Base-by-base conservation (phyloP, 1,284 basidiomycete species). In the Ganoderma boninense region DNA sequence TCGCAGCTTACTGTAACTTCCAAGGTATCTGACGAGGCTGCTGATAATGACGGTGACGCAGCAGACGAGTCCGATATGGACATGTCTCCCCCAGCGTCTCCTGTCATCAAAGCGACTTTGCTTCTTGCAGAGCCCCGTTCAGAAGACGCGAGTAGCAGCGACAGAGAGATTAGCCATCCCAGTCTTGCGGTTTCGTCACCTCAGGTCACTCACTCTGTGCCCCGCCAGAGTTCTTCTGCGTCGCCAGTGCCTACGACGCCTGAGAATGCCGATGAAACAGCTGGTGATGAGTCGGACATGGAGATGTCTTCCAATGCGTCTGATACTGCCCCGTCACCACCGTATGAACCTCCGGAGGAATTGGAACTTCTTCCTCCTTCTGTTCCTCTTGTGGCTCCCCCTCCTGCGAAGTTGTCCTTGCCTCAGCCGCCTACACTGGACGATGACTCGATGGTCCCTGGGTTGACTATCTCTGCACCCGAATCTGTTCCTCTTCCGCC, bases 281-380 rank as follows among this genome's bases (percentile, higher is more conserved):
- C 44, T 2, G 68, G 61, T 13, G 69, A 72, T 65, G 75, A 71
- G 8, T 75, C 74, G 29, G 75, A 76, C 52, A 76, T 76, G 75
- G 75, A 76, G n/a, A 74, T 76, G 75, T 76, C 75, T 11, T 72
- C 71, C 4, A 65, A 68, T 56, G 61, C 69, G 14, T 73, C 75
- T 40, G 72, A 72, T 14, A 42, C 60, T 40, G 64, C 64, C 3
- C 38, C 66, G n/a, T 56, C 60, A 26, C 49, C 54, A 2, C 43
- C 54, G 23, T 14, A 59, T 43, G 60, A 62, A 6, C 60, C 60
- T 14, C 23, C 13, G 40, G 18, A n/a, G 16, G 8, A 26, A 18
- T 35, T 18, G 14, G 62, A 38, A 26, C 23, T 38, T 62, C 14
- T 20, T n/a, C 14, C 38, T 6, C 2, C 32, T 29, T 29, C 60